Base-by-base conservation (phyloP, 768 basidiomycete genomes). In the Terana coerulea region DNA sequence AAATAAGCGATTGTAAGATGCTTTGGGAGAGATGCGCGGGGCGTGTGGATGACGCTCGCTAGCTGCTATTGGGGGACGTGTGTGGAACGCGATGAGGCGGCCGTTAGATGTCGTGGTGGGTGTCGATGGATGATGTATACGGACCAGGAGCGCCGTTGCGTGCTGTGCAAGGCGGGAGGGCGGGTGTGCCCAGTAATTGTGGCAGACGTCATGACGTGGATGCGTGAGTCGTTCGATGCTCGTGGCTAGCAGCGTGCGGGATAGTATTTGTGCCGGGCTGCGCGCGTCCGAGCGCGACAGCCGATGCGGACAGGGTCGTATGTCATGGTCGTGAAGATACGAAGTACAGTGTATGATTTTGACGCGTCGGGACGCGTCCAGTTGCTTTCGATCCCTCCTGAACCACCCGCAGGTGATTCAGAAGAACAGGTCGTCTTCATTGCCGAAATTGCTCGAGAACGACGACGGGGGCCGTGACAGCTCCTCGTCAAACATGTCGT, bases 401-500 rank as follows among this genome's bases (percentile, higher is more conserved):
- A 41, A 5, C 3, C 9, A 24, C n/a, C 28, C 17, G 24, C 25
- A 47, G 26, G 30, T 31, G 30, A 26, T 43, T 44, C 30, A 41
- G 52, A 47, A 45, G 48, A 54, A 54, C 24, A 24, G 44, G 33
- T 53, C 53, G 30, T 54, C 53, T 5, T 45, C 48, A 42, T 44
- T 30, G 36, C 25, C 24, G 12, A 41, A 37, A 24, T 17, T 53
- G 39, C 36, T 28, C 25, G 45, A 30, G 15, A 25, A 53, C 1
- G 12, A 30, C 14, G 46, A 48, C n/a, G 45, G 21, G 19, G 29
- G 15, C 11, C 30, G 11, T 21, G 30, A 46, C 30, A 15, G 24
- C 15, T 50, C 52, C 26, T 61, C 60, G 33, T 55, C 59, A 33
- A 59, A 61, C 17, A 47, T 56, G 31, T 53, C 51, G 39, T 29